Base-by-base conservation (phyloP, 2,329 filamentous ascomycete genomes). In the Fusarium neocosmosporiellum region DNA sequence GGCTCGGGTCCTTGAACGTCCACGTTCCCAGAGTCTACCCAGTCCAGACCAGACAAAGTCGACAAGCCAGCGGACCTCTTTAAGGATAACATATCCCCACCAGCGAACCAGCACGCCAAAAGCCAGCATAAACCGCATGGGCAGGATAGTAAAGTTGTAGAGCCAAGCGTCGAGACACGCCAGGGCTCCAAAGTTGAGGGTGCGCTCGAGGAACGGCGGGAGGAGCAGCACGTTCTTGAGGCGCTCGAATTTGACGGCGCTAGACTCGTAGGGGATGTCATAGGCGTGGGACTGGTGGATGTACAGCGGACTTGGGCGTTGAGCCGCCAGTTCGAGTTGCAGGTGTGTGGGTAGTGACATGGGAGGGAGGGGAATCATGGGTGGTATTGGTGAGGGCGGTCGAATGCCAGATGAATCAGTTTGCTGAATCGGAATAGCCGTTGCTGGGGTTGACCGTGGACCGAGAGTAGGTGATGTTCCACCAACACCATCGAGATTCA, bases 91-190 rank as follows among this genome's bases (percentile, higher is more conserved):
- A 36, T 92, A 89, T 3, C 82, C 87, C 94, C 94, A 97, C 88
- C 95, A 98, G 68, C 89, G 88, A 11, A 90, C 81, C 29, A 99
- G 84, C 3, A 98, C 91, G 22, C 90, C 90, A 0, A 96, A 77
- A 1, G 96, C 96, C 66, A 95, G 93, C 62, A 93, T 81, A 76
- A 99, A 98, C 3, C 96, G 90, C 67, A 99, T 88, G 0, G 96
- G 96, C 0, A 99, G 85, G 50, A 99, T 98, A 0, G 96, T 99
- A 77, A 99, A 97, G 1, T 94, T 97, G 83, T 98, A 96, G 1
- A 99, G 88, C 95, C 96, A 99, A 2, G 96, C 93, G 80, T 99
- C 96, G 7, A 99, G 86, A 82, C 96, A 99, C 8, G 96, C 95
- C 36, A 98, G 83, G 0, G 94, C 92, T 8, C 96, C 96, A 82